Evolutionary conservation across 2,329 filamentous ascomycete genomes (phyloP), one percentile per base, ranked within the genome.

Genomic region (Bipolaris sorokiniana): DNA sequence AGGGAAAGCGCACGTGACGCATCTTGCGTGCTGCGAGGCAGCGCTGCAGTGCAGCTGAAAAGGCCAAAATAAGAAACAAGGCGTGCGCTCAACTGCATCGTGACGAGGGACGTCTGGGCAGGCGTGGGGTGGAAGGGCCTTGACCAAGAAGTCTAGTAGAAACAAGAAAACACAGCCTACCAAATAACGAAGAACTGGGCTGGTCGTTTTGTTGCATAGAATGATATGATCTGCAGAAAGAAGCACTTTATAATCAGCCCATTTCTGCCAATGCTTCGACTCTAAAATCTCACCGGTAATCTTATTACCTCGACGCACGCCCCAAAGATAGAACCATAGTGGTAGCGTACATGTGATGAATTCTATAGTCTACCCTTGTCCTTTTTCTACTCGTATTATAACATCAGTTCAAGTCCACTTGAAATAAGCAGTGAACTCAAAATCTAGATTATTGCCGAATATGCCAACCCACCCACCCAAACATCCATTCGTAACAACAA

Each of bases 1-100:
- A 67, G n/a, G n/a, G 64, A 65, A 23, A 61, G 53, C 20, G 49
- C 49, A 13, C 9, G 31, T n/a, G 49, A 15, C 1, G 33, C 44
- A 53, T 54, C 26, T 31, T 36, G 40, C 13, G 13, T 22, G 36
- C 37, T 48, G 28, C 36, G 48, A 9, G 56, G 37, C 13, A 47
- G 47, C n/a, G 51, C 56, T 33, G 47, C 28, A 9, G 22, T 40
- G 22, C 28, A 36, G 20, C 31, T 37, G 36, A 50, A n/a, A n/a
- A 51, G n/a, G 20, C 20, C 22, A 23, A 50, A 11, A 23, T 22
- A 28, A 15, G 42, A 34, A 18, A 51, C 10, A 11, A 44, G 26
- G 13, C 28, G 10, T 13, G 13, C 15, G 23, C 26, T 28, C 20
- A 38, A 20, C 33, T 37, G 31, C 52, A 54, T 54, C 20, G 13